These are phyloP conservation scores for Mucor sp. DNA, from an alignment of 371 early-diverging fungal species.

Conservation along the genomic window DNA sequence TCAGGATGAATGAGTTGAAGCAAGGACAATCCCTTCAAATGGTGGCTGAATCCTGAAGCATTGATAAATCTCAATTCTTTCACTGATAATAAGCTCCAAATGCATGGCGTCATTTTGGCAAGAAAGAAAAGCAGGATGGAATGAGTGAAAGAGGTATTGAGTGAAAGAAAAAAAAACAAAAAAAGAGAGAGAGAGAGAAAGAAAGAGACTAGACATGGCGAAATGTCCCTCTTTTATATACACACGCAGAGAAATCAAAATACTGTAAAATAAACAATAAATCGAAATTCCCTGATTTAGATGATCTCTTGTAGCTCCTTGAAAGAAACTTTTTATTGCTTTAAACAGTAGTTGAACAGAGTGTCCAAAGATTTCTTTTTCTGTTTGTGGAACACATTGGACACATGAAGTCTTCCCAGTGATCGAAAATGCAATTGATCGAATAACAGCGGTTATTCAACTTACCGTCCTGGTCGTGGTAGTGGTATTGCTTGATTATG, in stretches of 20 bases:
- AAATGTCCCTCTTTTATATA: not conserved
- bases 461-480: not conserved
- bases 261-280: not conserved
- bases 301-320: not conserved
- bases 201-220: not conserved
- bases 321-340: not conserved
- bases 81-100: constrained; percentile 38
- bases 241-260: not conserved
- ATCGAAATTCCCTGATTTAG: constrained; percentile 1
- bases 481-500: not conserved
- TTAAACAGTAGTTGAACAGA: not conserved
- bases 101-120: constrained; percentile 21
- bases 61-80: constrained; percentile 29
- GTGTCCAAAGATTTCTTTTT: not conserved
- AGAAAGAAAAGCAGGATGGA: not conserved
- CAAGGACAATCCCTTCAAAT: constrained; percentile 44
- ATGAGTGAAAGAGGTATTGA: not conserved
- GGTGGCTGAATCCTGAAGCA: constrained; percentile 16
- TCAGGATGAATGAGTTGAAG: constrained; percentile 65
- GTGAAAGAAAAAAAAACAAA: not conserved
- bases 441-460: constrained; percentile 5
- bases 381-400: constrained; percentile 4
- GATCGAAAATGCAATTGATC: constrained; percentile 19
- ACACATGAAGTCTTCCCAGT: constrained; percentile 9
- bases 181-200: not conserved